Evolutionary conservation across 73 alveolate species (phyloP).

Genomic region (Symbiodinium pilosum): DNA sequence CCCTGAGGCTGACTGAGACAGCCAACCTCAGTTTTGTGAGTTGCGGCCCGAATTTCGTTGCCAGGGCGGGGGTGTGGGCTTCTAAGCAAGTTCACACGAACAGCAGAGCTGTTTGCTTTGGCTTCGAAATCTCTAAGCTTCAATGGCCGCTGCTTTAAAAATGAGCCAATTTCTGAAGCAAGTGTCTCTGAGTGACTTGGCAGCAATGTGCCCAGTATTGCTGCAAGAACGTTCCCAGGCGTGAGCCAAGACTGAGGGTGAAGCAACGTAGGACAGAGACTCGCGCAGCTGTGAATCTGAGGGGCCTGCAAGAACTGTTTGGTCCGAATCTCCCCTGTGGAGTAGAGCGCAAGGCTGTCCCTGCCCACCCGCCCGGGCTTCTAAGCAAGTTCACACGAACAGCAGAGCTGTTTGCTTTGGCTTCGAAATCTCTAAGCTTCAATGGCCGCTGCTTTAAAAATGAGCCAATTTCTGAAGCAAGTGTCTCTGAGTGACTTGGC

Average conservation of each 20-base stretch:
- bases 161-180: background rate
- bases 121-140: background rate
- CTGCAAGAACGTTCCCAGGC: background rate
- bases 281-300: background rate
- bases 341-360: background rate
- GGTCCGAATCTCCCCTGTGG: background rate
- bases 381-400: background rate
- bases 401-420: background rate
- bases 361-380: background rate
- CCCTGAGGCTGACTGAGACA: background rate
- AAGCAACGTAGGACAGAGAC: background rate
- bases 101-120: background rate
- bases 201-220: background rate
- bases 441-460: background rate
- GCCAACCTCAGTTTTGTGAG: background rate
- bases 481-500: background rate
- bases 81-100: background rate
- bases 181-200: background rate
- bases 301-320: background rate
- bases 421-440: background rate
- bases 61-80: constrained; percentile 16
- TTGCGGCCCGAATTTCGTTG: constrained; percentile 10
- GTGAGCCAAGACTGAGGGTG: background rate
- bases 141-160: background rate
- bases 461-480: background rate